These are phyloP conservation scores for Grammothele lineata DNA, from an alignment of 768 basidiomycete genomes.

Conservation along the genomic window DNA sequence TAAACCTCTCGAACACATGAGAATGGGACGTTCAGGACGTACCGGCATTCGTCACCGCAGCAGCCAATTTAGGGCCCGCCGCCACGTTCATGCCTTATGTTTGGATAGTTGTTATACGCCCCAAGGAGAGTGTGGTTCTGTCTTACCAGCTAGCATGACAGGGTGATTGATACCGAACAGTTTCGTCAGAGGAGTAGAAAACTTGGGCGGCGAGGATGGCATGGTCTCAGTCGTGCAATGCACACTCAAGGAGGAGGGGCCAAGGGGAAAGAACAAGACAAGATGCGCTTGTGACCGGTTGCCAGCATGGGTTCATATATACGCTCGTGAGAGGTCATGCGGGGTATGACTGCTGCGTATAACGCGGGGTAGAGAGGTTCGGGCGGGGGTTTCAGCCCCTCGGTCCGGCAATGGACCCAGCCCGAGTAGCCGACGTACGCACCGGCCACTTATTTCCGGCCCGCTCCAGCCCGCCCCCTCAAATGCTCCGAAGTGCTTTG, in stretches of 20 bases:
- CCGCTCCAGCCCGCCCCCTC: too few relatives aligned
- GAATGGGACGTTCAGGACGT: too few relatives aligned
- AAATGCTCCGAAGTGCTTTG: too few relatives aligned
- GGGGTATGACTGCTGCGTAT: background rate
- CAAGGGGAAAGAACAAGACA: too few relatives aligned
- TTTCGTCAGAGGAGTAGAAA: conserved; percentile 70
- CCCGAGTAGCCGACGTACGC: too few relatives aligned
- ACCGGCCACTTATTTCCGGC: too few relatives aligned
- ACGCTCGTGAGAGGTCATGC: conserved; percentile 6
- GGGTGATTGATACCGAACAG: conserved; percentile 80
- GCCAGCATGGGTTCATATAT: conserved; percentile 2
- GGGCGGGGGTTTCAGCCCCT: background rate
- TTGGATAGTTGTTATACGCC: too few relatives aligned
- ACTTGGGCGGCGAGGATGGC: conserved; percentile 61
- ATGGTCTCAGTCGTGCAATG: conserved; percentile 32
- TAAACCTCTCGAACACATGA: too few relatives aligned
- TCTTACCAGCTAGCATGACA: conserved; percentile 73
- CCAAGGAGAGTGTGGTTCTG: too few relatives aligned
- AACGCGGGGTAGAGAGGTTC: background rate
- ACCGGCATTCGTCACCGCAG: conserved; percentile 90
- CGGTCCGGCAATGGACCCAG: too few relatives aligned
- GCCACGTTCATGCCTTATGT: conserved; percentile 74
- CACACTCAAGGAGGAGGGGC: too few relatives aligned
- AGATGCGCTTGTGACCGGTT: too few relatives aligned
- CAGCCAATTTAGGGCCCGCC: conserved; percentile 79